Conservation (phyloP, 768 basidiomycete genomes). For the Rhizopogon roseolus region DNA sequence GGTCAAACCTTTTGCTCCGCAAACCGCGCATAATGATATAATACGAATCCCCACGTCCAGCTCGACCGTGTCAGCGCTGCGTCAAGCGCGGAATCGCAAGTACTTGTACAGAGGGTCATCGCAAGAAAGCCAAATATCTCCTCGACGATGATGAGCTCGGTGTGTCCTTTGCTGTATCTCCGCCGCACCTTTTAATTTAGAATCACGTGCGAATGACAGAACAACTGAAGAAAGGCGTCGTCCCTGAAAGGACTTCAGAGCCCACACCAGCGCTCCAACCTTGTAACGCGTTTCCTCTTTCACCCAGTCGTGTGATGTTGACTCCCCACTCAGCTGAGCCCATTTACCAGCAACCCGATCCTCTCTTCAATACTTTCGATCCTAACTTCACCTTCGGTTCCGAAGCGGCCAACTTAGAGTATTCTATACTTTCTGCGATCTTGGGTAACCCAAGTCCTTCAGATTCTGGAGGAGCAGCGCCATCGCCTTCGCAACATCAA, state of each 20-base stretch:
- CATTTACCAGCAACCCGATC: slow-evolving; percentile 46
- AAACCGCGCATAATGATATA: slow-evolving; percentile 8
- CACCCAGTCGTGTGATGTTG: slow-evolving; percentile 5
- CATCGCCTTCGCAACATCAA: slow-evolving; percentile 25
- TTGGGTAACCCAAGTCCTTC: slow-evolving; percentile 69
- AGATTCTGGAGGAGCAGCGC: slow-evolving; percentile 23
- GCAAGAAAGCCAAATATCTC: slow-evolving; percentile 98
- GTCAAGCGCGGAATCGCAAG: slow-evolving; percentile 88
- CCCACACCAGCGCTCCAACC: slow-evolving; percentile 20
- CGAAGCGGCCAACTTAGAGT: slow-evolving; percentile 91
- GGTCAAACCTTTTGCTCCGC: slow-evolving; percentile 27
- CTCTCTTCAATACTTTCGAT: slow-evolving; percentile 62
- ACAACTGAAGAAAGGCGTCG: slow-evolving; percentile 28
- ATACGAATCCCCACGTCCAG: slow-evolving; percentile 35
- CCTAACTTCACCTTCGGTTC: slow-evolving; percentile 69
- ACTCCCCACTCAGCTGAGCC: slow-evolving; percentile 37
- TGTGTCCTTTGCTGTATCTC: slow-evolving; percentile 28
- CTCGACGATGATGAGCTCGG: slow-evolving; percentile 92
- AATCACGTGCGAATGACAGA: slow-evolving; percentile 32
- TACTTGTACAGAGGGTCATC: slow-evolving; percentile 88
- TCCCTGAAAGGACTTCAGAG: slow-evolving; percentile 26
- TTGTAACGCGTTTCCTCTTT: slow-evolving; percentile 20
- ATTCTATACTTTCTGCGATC: slow-evolving; percentile 90
- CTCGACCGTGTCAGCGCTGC: slow-evolving; percentile 94
- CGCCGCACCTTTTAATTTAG: background rate